A percentile compares a stretch with the other conserved stretches of the same genome.
Evolutionary conservation across 2,329 filamentous ascomycete genomes (phyloP).

Genomic region (Alternaria sp.): DNA sequence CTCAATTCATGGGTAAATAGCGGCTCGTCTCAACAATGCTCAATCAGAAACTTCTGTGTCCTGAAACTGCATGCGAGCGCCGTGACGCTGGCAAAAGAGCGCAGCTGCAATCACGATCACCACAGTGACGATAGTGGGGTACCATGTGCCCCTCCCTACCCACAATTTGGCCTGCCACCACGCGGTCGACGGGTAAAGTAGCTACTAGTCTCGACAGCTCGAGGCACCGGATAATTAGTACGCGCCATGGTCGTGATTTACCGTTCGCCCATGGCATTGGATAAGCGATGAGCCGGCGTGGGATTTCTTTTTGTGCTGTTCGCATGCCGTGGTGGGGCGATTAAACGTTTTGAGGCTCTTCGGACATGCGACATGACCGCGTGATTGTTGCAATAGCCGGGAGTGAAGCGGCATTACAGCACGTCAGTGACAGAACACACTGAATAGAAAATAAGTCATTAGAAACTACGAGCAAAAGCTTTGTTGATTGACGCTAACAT

Average conservation of each 20-base stretch:
- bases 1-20: slow-evolving; percentile 8
- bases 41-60: neutral
- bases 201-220: slow-evolving; percentile 1
- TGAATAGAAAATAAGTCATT: neutral
- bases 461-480: neutral
- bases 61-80: slow-evolving; percentile 4
- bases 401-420: neutral
- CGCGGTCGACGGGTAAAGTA: slow-evolving; percentile 23
- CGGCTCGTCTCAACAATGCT: slow-evolving; percentile 10
- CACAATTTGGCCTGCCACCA: slow-evolving; percentile 14
- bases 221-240: slow-evolving; percentile 29
- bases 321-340: neutral
- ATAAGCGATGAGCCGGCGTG: neutral
- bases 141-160: slow-evolving; percentile 19
- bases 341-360: neutral
- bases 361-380: neutral
- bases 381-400: neutral
- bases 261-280: neutral
- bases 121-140: slow-evolving; percentile 22
- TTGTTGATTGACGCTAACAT: slow-evolving; percentile 3
- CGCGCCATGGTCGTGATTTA: slow-evolving; percentile 3
- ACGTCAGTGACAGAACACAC: neutral
- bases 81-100: slow-evolving; percentile 9
- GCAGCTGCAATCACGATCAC: slow-evolving; percentile 6
- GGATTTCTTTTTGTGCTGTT: neutral